phyloP scores from a whole-genome alignment of 352 stramenopile genomes.

The Phytophthora vignae region DNA sequence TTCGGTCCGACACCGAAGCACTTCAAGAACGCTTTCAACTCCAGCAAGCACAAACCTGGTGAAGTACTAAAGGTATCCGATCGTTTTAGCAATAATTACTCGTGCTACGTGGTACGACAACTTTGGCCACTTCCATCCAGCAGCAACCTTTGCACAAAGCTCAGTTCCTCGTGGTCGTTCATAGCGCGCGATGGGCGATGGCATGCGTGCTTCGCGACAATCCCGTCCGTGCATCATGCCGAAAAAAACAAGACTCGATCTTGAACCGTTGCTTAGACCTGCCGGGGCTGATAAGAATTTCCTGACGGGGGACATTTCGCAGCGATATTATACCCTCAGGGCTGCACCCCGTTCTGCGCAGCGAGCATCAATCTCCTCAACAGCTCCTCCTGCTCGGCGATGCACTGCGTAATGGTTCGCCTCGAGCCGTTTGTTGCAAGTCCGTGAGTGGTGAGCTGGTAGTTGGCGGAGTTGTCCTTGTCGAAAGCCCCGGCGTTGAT shows the following conservation, averaged over 20 bases:
- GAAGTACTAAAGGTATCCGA: background rate
- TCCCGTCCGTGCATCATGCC: constrained; percentile 11
- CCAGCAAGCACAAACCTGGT: background rate
- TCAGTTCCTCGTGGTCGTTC: background rate
- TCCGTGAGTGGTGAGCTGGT: constrained; percentile 4
- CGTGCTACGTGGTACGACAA: background rate
- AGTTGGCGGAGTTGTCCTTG: constrained; percentile 4
- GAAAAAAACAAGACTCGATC: constrained; percentile 15
- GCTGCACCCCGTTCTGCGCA: constrained; percentile 25
- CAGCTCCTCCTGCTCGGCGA: constrained; percentile 46
- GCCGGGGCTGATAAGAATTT: background rate
- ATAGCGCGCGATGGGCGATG: constrained; percentile 2
- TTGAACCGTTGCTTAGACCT: constrained; percentile 2
- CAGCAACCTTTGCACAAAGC: background rate
- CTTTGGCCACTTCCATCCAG: background rate
- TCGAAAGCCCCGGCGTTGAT: constrained; percentile 32
- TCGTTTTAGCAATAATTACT: constrained; percentile 1
- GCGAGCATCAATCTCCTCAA: constrained; percentile 36
- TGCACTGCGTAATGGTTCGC: constrained; percentile 36
- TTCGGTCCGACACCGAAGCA: constrained; percentile 3
- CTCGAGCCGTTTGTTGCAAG: constrained; percentile 4
- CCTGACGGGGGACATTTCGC: background rate
- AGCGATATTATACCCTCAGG: constrained; percentile 1
- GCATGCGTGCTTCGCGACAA: constrained; percentile 24
- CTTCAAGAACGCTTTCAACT: background rate